phyloP scores from a whole-genome alignment of 73 alveolate genomes.

The Diophrys appendiculata region DNA sequence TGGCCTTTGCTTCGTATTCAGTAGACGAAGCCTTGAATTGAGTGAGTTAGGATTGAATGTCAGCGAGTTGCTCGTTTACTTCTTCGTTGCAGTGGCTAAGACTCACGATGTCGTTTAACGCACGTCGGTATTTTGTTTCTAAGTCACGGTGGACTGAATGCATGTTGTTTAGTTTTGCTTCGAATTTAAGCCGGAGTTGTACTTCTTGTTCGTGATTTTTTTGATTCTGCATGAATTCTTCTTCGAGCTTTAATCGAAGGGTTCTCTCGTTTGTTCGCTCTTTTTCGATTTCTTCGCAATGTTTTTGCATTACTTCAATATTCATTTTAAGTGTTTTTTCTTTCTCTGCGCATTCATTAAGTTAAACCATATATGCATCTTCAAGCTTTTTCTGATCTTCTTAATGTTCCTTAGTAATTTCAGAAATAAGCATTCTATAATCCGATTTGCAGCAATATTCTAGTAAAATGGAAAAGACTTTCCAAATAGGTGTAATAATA shows the following conservation, averaged over 20 bases:
- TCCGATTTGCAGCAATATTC: constrained; percentile 76
- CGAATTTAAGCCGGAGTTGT: constrained; percentile 65
- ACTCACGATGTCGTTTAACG: constrained; percentile 32
- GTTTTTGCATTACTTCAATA: constrained; percentile 21
- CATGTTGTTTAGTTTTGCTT: constrained; percentile 55
- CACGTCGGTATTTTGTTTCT: constrained; percentile 32
- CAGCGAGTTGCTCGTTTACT: constrained; percentile 7
- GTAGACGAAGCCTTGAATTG: too few species aligned
- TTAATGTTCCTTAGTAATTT: constrained; percentile 49
- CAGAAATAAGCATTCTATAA: constrained; percentile 63
- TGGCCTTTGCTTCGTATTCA: constrained; percentile 19
- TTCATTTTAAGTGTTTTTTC: constrained; percentile 1
- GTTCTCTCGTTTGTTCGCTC: constrained; percentile 49
- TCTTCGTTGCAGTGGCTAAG: background rate
- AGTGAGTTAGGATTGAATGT: constrained; percentile 25
- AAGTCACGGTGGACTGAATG: constrained; percentile 67
- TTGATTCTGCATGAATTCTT: constrained; percentile 51
- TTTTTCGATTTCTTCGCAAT: constrained; percentile 13
- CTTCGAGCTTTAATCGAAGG: constrained; percentile 48
- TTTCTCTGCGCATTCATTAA: constrained; percentile 12
- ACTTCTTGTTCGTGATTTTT: constrained; percentile 78
- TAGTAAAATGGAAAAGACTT: constrained; percentile 63
- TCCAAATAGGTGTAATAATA: constrained; percentile 55
- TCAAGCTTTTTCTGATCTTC: constrained; percentile 44
- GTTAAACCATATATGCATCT: constrained; percentile 7